These are phyloP conservation scores for Oxytropis ochrocephala DNA, from an alignment of 306 rosid species.

Conservation along the genomic window DNA sequence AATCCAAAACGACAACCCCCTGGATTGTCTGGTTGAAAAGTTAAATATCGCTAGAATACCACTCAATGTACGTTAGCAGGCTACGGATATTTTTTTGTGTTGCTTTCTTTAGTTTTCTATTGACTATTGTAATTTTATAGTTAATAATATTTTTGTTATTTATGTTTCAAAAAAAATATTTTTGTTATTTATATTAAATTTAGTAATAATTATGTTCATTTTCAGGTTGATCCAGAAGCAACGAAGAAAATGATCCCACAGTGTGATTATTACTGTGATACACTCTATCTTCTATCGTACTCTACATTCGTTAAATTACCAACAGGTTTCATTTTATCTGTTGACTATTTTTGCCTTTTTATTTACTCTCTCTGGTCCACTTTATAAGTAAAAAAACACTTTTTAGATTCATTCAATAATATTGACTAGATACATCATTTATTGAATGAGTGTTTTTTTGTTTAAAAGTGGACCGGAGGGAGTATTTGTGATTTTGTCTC, in stretches of 20 bases:
- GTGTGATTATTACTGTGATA: constrained; percentile 54
- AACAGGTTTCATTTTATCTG: constrained; percentile 29
- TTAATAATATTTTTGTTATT: not conserved
- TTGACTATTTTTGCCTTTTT: not conserved
- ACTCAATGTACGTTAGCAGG: constrained; percentile 32
- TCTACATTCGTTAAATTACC: constrained; percentile 52
- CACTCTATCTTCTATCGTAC: constrained; percentile 46
- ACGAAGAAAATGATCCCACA: constrained; percentile 28
- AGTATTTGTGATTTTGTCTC: not conserved
- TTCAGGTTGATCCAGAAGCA: constrained; percentile 34
- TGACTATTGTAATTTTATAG: not conserved
- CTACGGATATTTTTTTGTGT: not conserved
- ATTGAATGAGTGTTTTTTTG: no score
- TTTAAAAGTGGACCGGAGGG: no score
- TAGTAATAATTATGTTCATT: not conserved
- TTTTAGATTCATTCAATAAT: no score
- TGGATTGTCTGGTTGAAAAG: constrained; percentile 54
- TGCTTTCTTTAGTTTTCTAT: not conserved
- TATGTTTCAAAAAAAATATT: not conserved
- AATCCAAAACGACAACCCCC: constrained; percentile 53
- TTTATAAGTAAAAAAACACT: no score
- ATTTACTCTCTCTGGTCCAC: no score
- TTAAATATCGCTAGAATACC: constrained; percentile 31
- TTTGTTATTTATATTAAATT: not conserved
- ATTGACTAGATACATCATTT: no score